A percentile compares a stretch with the other conserved stretches of the same genome.
Conservation (phyloP, 2,329 filamentous ascomycete genomes). For the Elsinoe perseae region DNA sequence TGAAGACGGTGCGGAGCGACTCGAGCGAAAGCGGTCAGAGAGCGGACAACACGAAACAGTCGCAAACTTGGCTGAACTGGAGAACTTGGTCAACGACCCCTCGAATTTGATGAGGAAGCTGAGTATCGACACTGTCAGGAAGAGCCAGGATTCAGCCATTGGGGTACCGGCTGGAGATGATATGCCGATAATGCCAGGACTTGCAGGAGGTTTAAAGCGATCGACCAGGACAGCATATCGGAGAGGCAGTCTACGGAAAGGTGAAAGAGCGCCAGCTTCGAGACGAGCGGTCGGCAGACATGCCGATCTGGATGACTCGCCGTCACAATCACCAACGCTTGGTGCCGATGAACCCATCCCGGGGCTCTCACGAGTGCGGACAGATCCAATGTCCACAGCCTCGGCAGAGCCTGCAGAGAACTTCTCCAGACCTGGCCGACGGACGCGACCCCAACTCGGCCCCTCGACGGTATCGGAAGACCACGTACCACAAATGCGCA, state of each 20-base stretch:
- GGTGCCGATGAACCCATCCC: constrained; percentile 42
- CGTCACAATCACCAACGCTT: constrained; percentile 40
- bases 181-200: constrained; percentile 73
- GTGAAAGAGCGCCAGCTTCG: constrained; percentile 66
- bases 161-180: constrained; percentile 52
- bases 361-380: constrained; percentile 56
- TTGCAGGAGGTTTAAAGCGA: constrained; percentile 70
- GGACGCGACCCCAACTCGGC: constrained; percentile 36
- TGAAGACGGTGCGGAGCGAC: constrained; percentile 71
- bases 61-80: constrained; percentile 57
- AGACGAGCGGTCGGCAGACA: constrained; percentile 60
- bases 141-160: constrained; percentile 34
- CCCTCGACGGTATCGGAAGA: constrained; percentile 28
- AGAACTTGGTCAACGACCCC: constrained; percentile 75
- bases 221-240: constrained; percentile 90
- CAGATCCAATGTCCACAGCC: constrained; percentile 49
- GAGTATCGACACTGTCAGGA: constrained; percentile 44
- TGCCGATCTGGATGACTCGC: constrained; percentile 51
- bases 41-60: constrained; percentile 34
- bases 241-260: constrained; percentile 75
- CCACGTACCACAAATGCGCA: constrained; percentile 14
- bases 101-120: constrained; percentile 62
- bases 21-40: constrained; percentile 64
- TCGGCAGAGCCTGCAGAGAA: constrained; percentile 40
- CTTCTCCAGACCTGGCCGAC: constrained; percentile 54